Percentiles rank a stretch among this genome's conserved stretches.
These are phyloP conservation scores for Clarkia xantiana DNA, from an alignment of 345 rosid species.

Conservation along the genomic window DNA sequence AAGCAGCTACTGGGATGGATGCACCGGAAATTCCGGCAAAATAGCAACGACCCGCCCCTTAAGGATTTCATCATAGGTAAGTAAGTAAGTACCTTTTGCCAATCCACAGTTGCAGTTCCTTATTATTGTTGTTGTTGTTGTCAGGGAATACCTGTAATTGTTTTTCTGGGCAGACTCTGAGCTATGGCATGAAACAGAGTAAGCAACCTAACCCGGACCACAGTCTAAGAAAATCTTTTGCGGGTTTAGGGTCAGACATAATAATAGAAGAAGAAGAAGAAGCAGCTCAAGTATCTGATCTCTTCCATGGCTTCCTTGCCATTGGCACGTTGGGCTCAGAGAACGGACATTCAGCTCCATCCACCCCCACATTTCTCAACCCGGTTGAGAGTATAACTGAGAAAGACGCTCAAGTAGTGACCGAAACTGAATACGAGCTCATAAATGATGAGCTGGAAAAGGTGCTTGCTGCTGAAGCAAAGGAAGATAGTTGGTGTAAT, in stretches of 20 bases:
- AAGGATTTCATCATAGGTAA: conserved; percentile 52
- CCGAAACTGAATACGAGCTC: conserved; percentile 57
- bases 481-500: conserved; percentile 33
- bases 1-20: conserved; percentile 74
- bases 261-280: conserved; percentile 27
- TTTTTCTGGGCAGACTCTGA: conserved; percentile 41
- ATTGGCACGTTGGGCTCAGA: conserved; percentile 69
- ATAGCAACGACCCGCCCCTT: conserved; percentile 29
- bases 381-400: conserved; percentile 51
- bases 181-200: conserved; percentile 24
- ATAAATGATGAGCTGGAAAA: conserved; percentile 64
- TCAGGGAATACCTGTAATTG: conserved; percentile 43
- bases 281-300: conserved; percentile 34
- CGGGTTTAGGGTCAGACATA: conserved; percentile 29
- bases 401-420: conserved; percentile 42
- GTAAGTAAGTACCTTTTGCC: conserved; percentile 7
- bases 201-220: conserved; percentile 29
- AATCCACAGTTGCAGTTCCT: no score
- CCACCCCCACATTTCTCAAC: conserved; percentile 57
- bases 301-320: conserved; percentile 73
- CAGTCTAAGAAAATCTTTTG: conserved; percentile 34
- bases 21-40: conserved; percentile 70
- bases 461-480: conserved; percentile 48
- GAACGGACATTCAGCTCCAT: conserved; percentile 23
- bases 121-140: no score